Evolutionary conservation across 1,139 yeast genomes (phyloP).

Genomic region (Kodamaea ohmeri): DNA sequence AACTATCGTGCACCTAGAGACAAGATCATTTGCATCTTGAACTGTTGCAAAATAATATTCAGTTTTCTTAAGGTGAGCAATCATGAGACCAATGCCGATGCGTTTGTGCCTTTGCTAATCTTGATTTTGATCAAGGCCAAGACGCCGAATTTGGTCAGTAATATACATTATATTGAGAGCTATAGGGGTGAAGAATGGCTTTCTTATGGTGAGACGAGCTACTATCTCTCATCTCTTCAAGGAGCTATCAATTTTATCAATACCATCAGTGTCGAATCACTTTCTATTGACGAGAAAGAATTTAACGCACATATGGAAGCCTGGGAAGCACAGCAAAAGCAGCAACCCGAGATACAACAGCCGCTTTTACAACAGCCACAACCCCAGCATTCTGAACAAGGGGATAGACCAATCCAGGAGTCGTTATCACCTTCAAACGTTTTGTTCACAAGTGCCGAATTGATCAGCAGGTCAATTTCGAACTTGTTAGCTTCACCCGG

Average conservation of each 20-base stretch:
- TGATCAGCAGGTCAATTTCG: constrained; percentile 49
- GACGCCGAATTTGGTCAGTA: constrained; percentile 63
- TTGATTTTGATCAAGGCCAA: constrained; percentile 72
- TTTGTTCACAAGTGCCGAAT: constrained; percentile 50
- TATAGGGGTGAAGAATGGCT: constrained; percentile 74
- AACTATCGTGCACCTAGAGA: constrained; percentile 91
- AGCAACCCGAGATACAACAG: constrained; percentile 12
- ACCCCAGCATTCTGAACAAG: constrained; percentile 10
- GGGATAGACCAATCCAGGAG: constrained; percentile 22
- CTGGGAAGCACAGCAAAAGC: constrained; percentile 45
- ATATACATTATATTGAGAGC: constrained; percentile 79
- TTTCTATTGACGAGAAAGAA: constrained; percentile 63
- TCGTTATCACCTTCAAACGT: constrained; percentile 50
- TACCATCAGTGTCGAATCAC: constrained; percentile 52
- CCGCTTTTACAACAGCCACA: constrained; percentile 11
- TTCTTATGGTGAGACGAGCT: constrained; percentile 77
- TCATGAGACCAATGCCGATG: constrained; percentile 81
- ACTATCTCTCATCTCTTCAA: constrained; percentile 81
- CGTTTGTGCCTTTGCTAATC: constrained; percentile 83
- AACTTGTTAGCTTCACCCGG: constrained; percentile 42
- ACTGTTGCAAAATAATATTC: constrained; percentile 89
- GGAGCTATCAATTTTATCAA: constrained; percentile 80
- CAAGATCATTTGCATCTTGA: constrained; percentile 84
- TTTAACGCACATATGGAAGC: constrained; percentile 47
- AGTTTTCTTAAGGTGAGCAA: constrained; percentile 75